phyloP scores from a whole-genome alignment of 345 rosid species.

The Eucalyptus curtisii region DNA sequence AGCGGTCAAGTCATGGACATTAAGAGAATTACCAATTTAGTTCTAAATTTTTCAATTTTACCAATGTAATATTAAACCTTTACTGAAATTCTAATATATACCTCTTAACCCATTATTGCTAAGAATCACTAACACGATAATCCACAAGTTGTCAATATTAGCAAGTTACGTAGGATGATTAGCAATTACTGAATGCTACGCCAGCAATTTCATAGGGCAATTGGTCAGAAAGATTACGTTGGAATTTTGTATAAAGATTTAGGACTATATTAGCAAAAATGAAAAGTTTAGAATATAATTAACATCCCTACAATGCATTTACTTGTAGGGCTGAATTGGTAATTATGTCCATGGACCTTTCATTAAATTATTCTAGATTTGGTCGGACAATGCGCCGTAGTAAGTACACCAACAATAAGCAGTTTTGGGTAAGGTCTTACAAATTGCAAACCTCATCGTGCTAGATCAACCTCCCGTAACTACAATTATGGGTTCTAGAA shows the following conservation, averaged over 20 bases:
- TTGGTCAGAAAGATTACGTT: rapidly evolving
- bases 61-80: rapidly evolving
- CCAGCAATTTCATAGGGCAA: not conserved
- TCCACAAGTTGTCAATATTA: not conserved
- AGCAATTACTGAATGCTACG: not conserved
- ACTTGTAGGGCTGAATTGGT: not conserved
- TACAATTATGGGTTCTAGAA: not conserved
- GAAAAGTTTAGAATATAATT: not conserved
- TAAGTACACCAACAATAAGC: not conserved
- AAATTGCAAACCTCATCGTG: not conserved
- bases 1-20: not conserved
- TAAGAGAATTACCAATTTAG: not conserved
- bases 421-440: not conserved
- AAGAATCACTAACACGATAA: not conserved
- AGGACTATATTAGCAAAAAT: rapidly evolving
- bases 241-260: not conserved
- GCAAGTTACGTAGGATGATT: rapidly evolving
- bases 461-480: not conserved
- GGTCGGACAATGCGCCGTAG: not conserved
- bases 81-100: not conserved
- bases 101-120: rapidly evolving
- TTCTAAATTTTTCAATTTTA: not conserved
- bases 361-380: not conserved
- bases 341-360: not conserved
- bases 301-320: not conserved